phyloP scores from a whole-genome alignment of 169 alveolate genomes.

The Ichthyophthirius multifiliis region DNA sequence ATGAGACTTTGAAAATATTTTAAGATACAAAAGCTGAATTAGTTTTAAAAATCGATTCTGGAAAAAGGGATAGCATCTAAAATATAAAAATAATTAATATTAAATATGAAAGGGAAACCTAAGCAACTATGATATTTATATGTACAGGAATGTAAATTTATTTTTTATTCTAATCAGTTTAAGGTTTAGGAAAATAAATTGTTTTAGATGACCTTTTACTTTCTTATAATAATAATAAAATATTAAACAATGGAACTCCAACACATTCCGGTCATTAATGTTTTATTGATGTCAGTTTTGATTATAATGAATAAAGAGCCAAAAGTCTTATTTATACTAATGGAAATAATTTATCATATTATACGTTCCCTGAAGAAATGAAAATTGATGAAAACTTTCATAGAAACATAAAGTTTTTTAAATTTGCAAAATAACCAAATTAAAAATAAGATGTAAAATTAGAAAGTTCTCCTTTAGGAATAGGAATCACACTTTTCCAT shows the following conservation, averaged over 20 bases:
- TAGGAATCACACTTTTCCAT: not conserved
- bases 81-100: not conserved
- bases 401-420: not conserved
- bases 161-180: not conserved
- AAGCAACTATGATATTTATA: not conserved
- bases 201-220: too few relatives aligned
- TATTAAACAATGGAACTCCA: not conserved
- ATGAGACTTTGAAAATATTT: not conserved
- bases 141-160: not conserved
- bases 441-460: not conserved
- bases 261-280: not conserved
- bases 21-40: not conserved
- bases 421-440: not conserved
- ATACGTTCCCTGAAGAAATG: not conserved
- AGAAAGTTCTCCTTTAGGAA: not conserved
- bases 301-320: not conserved
- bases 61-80: not conserved
- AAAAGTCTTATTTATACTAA: not conserved
- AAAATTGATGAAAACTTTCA: not conserved
- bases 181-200: too few relatives aligned
- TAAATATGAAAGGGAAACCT: not conserved
- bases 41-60: not conserved
- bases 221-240: not conserved
- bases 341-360: not conserved
- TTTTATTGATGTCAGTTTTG: not conserved